These are phyloP conservation scores for Alternaria panax DNA, from an alignment of 2,329 filamentous ascomycete species.

Conservation along the genomic window DNA sequence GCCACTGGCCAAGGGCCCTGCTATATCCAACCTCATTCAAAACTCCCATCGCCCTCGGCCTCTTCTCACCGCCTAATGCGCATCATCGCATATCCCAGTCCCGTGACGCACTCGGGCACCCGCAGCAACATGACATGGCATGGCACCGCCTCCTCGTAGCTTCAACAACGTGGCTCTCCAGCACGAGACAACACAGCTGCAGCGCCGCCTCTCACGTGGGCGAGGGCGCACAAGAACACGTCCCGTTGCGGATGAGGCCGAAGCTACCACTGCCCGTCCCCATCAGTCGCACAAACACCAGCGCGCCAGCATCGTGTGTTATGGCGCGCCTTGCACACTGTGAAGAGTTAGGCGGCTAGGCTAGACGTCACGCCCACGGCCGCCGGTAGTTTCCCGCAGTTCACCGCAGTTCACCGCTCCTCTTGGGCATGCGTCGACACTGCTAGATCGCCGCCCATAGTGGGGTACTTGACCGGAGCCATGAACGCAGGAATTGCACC, in stretches of 20 bases:
- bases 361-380: slow-evolving; percentile 34
- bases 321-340: slow-evolving; percentile 27
- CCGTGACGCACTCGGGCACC: slow-evolving; percentile 32
- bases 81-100: slow-evolving; percentile 39
- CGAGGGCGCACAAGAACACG: slow-evolving; percentile 8
- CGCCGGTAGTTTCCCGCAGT: slow-evolving; percentile 48
- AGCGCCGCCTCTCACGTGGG: slow-evolving; percentile 39
- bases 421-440: slow-evolving; percentile 27
- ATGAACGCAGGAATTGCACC: slow-evolving; percentile 22
- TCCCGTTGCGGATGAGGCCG: slow-evolving; percentile 42
- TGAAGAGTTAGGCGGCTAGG: slow-evolving; percentile 25
- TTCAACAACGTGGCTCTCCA: slow-evolving; percentile 42
- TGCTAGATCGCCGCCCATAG: slow-evolving; percentile 23
- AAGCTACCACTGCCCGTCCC: slow-evolving; percentile 34
- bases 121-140: slow-evolving; percentile 18
- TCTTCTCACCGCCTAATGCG: slow-evolving; percentile 47
- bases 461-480: slow-evolving; percentile 24
- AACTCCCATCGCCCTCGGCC: slow-evolving; percentile 30
- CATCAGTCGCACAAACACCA: slow-evolving; percentile 30
- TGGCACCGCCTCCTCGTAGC: slow-evolving; percentile 20
- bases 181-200: slow-evolving; percentile 37
- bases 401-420: slow-evolving; percentile 46
- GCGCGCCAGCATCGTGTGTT: slow-evolving; percentile 27
- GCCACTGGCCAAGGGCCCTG: slow-evolving; percentile 39
- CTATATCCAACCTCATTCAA: slow-evolving; percentile 39